These are phyloP conservation scores for Porodaedalea pini DNA, from an alignment of 1,284 basidiomycete genomes.

Conservation along the genomic window DNA sequence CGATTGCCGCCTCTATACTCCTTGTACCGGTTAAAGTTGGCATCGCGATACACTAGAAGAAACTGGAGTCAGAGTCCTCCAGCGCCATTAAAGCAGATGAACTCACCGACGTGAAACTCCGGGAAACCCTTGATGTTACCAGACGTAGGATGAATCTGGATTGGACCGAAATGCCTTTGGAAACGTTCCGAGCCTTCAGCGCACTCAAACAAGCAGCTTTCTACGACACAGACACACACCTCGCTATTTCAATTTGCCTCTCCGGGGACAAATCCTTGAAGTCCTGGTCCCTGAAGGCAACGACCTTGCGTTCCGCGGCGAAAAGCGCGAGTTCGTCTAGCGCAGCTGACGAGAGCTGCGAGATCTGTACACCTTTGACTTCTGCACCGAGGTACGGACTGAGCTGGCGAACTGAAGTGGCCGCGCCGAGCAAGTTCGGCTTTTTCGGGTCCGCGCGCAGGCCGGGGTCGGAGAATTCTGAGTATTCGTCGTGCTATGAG, in stretches of 20 bases:
- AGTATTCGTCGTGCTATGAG: no score
- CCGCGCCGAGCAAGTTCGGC: constrained; percentile 43
- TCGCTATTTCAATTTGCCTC: constrained; percentile 47
- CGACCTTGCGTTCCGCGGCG: constrained; percentile 55
- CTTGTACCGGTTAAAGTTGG: constrained; percentile 30
- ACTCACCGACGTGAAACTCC: constrained; percentile 48
- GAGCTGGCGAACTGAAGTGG: constrained; percentile 39
- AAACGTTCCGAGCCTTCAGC: background rate
- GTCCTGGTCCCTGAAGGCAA: constrained; percentile 55
- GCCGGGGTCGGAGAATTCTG: constrained; percentile 40
- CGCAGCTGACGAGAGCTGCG: constrained; percentile 49
- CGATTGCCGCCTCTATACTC: constrained; percentile 33
- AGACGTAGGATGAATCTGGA: constrained; percentile 55
- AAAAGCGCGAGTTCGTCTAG: constrained; percentile 61
- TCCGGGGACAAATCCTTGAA: constrained; percentile 53
- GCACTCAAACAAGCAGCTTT: background rate
- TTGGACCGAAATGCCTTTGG: constrained; percentile 49
- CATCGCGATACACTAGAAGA: constrained; percentile 40
- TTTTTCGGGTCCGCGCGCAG: constrained; percentile 47
- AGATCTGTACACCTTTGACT: constrained; percentile 55
- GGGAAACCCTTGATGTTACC: constrained; percentile 48
- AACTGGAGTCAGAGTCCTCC: no score
- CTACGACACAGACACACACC: constrained; percentile 26
- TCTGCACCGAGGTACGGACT: constrained; percentile 60
- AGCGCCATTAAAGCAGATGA: background rate